Evolutionary conservation across 495 filamentous ascomycete species (phyloP), one percentile per base, ranked within the genome.

Genomic region (Aspergillus steynii): DNA sequence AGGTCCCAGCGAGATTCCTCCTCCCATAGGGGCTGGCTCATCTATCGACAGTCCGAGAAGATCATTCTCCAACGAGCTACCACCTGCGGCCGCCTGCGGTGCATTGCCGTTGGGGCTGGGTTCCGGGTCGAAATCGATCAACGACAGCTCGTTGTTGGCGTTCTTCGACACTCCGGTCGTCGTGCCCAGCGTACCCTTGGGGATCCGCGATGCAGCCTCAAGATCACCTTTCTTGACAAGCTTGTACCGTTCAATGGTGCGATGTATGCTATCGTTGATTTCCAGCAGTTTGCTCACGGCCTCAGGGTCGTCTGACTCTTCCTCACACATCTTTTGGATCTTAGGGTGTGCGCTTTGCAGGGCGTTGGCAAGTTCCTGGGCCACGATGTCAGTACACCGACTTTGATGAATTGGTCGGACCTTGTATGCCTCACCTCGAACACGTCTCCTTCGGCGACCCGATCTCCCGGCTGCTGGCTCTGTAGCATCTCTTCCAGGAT

Each of bases 251-350:
- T 97, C 92, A 56, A 98, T 90, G 1, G 95, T 98, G 59, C 93
- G 87, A 69, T 97, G 92, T 84, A 99, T 99, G 75, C 92, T 96
- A 71, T 99, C 96, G 69, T 98, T 98, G 63, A 99, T 97, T 73
- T 99, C 92, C 46, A 98, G 80, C 29, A 99, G 77, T 77, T 98
- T 97, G 50, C 91, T 90, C 9, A 99, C 95, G 15, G 95, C 95
- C 75, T 97, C 96, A 52, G 91, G 85, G 69, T 99, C 95, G 47
- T 98, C 95, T 14, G 91, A 96, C 69, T 99, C 95, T 68, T 98
- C 95, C 71, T 99, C 96, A 71, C 96, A 97, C 93, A 99, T 99
- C 77, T 89, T 96, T 68, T 97, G 93, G 58, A 98, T 99, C 78
- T 99, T 98, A 1, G 95, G 96, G 56, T 98, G 96, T 10, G 95